Percentiles rank a stretch among this genome's conserved stretches.
Conservation (phyloP, 1,284 basidiomycete species). For the Leccinum pachyderme region DNA sequence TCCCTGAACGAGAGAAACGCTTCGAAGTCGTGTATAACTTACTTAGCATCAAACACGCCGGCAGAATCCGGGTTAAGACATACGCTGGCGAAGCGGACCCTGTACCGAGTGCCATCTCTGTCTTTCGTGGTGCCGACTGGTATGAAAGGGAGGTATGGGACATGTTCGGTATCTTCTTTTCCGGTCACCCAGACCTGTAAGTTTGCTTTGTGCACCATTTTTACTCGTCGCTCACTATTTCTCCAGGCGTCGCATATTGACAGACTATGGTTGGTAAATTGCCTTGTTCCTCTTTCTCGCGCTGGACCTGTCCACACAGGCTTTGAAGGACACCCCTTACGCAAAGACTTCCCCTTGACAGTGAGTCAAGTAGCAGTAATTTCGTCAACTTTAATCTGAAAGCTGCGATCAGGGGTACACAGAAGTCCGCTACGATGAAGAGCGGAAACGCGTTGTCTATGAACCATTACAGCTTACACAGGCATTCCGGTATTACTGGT, state of each 20-base stretch:
- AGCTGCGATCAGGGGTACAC: conserved; percentile 75
- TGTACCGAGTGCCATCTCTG: conserved; percentile 78
- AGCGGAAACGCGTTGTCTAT: conserved; percentile 97
- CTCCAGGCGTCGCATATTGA: conserved; percentile 87
- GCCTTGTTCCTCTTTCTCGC: neutral
- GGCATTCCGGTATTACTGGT: conserved; percentile 79
- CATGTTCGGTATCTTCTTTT: conserved; percentile 97
- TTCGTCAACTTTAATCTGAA: neutral
- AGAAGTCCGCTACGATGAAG: conserved; percentile 97
- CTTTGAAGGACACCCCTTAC: conserved; percentile 96
- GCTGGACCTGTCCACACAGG: conserved; percentile 45
- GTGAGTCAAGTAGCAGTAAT: conserved; percentile 43
- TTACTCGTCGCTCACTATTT: conserved; percentile 11
- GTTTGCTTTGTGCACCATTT: conserved; percentile 29
- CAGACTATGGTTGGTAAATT: conserved; percentile 81
- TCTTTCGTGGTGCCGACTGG: conserved; percentile 97
- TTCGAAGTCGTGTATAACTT: conserved; percentile 99
- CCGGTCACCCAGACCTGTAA: conserved; percentile 93
- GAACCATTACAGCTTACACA: conserved; percentile 98
- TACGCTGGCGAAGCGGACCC: conserved; percentile 96
- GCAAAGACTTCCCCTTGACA: conserved; percentile 98
- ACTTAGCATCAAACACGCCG: conserved; percentile 73
- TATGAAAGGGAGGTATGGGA: conserved; percentile 99
- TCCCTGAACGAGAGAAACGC: conserved; percentile 88
- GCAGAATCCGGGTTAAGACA: conserved; percentile 95